Evolutionary conservation across 2,329 filamentous ascomycete genomes (phyloP), one percentile per base, ranked within the genome.

Genomic region (Decorospora gaudefroyi): DNA sequence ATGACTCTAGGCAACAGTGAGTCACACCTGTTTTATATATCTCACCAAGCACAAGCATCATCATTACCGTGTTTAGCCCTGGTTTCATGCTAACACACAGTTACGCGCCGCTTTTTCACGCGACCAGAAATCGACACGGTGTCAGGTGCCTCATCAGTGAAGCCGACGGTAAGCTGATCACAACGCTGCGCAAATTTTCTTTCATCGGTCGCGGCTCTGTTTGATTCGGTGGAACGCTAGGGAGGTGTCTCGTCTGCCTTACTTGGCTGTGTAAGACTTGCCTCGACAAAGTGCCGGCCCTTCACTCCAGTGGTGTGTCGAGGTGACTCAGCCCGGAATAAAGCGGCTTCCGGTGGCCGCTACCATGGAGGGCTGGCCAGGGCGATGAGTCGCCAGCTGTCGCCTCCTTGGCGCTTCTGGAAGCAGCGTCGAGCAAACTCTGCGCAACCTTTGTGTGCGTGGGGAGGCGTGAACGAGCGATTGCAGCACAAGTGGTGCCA

Each of bases 101-200:
- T 12, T 28, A 50, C 48, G 48, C 45, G 45, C 47, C 50, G 46
- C 19, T 27, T 22, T 18, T 42, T 30, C n/a, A 44, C 26, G 50
- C 49, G 51, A 47, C 46, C 42, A 42, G n/a, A 39, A 33, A 33
- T 17, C 28, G 35, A 60, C 64, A 59, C 64, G 62, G 35, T 60
- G 49, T 62, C 62, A 64, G 57, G 59, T 61, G 62, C 60, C 54
- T 57, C n/a, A n/a, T n/a, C n/a, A n/a, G n/a, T 11, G 19, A 9
- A 46, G 37, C 39, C 49, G 17, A 32, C 28, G 10, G 11, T 51
- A 46, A 46, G 48, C 42, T 33, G 37, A 52, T 58, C 52, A 65
- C 51, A 57, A 29, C 55, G 49, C 18, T 34, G 45, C 28, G 52
- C 52, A 49, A 46, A 53, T 51, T 51, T 54, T 36, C 40, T 41